These are phyloP conservation scores for Pythium pyrilobum DNA, from an alignment of 352 stramenopile species.

Conservation along the genomic window DNA sequence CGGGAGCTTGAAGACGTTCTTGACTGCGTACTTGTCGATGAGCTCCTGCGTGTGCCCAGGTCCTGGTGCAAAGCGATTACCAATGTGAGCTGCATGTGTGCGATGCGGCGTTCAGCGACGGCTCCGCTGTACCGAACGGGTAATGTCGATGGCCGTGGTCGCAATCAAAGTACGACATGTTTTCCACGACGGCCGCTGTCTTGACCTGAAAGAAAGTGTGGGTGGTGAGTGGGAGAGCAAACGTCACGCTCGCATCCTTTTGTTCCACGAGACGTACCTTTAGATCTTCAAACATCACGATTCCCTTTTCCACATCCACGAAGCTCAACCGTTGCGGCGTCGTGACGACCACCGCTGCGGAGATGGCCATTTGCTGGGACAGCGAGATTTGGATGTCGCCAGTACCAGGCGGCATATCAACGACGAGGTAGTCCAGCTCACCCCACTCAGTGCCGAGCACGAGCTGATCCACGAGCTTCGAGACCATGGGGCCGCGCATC, in stretches of 20 bases:
- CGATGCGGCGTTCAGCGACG: no score
- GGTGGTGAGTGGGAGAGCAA: no score
- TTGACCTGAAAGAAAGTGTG: no score
- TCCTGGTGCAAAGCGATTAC: slow-evolving; percentile 26
- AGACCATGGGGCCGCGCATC: slow-evolving; percentile 98
- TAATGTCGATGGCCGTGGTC: slow-evolving; percentile 82
- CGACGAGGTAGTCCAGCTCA: slow-evolving; percentile 98
- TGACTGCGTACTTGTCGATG: slow-evolving; percentile 73
- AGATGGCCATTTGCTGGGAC: slow-evolving; percentile 96
- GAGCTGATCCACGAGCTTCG: slow-evolving; percentile 96
- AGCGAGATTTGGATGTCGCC: slow-evolving; percentile 99
- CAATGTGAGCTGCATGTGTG: neutral
- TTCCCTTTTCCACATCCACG: slow-evolving; percentile 98
- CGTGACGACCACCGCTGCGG: slow-evolving; percentile 97
- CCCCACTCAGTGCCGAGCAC: slow-evolving; percentile 96
- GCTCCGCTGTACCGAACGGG: slow-evolving; percentile 68
- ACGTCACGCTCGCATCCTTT: no score
- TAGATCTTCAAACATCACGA: slow-evolving; percentile 98
- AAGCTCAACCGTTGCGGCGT: slow-evolving; percentile 98
- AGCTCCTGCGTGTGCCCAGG: slow-evolving; percentile 70
- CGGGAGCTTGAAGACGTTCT: slow-evolving; percentile 82
- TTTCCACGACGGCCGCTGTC: slow-evolving; percentile 97
- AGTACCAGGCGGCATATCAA: slow-evolving; percentile 98
- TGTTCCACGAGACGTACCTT: slow-evolving; percentile 63
- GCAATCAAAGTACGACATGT: slow-evolving; percentile 98